phyloP scores from a whole-genome alignment of 305 asterid species.

The Solanum hybrid region DNA sequence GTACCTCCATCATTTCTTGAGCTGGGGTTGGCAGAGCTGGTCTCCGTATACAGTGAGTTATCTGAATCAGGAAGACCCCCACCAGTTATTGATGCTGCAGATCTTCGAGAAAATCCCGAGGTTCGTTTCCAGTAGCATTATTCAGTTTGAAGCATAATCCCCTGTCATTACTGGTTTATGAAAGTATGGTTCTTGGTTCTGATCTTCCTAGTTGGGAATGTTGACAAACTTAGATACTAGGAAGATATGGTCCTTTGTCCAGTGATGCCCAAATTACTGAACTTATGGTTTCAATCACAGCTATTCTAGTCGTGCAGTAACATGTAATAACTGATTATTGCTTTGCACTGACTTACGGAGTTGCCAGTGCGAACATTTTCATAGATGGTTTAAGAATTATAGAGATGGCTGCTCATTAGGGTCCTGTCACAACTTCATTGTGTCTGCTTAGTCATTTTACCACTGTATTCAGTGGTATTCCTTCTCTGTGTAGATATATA shows the following conservation, averaged over 20 bases:
- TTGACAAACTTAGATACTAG: constrained; percentile 1
- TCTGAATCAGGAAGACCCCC: constrained; percentile 55
- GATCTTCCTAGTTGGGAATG: background rate
- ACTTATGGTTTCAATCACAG: background rate
- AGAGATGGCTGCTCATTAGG: background rate
- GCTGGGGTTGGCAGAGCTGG: constrained; percentile 55
- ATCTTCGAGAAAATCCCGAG: constrained; percentile 69
- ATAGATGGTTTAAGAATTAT: background rate
- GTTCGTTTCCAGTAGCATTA: constrained; percentile 23
- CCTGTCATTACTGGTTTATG: constrained; percentile 3
- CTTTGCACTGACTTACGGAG: background rate
- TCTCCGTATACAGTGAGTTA: constrained; percentile 54
- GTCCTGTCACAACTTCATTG: background rate
- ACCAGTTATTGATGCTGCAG: constrained; percentile 64
- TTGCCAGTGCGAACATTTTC: background rate
- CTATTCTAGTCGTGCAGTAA: background rate
- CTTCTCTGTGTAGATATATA: background rate
- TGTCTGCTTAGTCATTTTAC: background rate
- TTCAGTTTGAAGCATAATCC: constrained; percentile 6
- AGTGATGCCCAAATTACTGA: background rate
- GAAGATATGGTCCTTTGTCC: background rate
- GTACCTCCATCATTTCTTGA: constrained; percentile 53
- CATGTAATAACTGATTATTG: background rate
- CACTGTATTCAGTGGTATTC: background rate
- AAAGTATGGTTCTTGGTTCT: background rate